Base-by-base conservation (phyloP, 2,329 filamentous ascomycete genomes). In the Kalmusia sp. region DNA sequence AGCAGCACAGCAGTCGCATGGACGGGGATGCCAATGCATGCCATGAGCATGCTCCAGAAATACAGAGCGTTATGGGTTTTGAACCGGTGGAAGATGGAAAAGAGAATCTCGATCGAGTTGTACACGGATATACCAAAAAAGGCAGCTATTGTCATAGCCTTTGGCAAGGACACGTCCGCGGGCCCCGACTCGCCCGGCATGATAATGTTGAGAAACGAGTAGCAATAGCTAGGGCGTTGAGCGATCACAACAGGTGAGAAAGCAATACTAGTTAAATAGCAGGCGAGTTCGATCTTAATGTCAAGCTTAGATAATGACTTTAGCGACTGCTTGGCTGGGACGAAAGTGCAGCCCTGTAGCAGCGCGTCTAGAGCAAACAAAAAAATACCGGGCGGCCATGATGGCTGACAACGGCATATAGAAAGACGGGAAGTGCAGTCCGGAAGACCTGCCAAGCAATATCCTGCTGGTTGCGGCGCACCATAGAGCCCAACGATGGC, bases 31-130 rank as follows among this genome's bases (percentile, higher is more conserved):
- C 76, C 76, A 19, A 72, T 57, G 24, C 74, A 74, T 6, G 78
- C 63, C 25, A 76, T 62, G n/a, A 79, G 59, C 57, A 81, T 68
- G 30, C 73, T 76, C 78, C 77, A 80, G 62, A 80, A 81, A 59
- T 81, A 81, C 27, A 78, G 70, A 0, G 79, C 79, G 17, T 64
- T 67, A 34, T 74, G 77, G 17, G 70, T 67, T 30, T 77, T 79
- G 70, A 81, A 81, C 22, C 71, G 76, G 33, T 75, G 58, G 58
- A 79, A 74, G 28, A 80, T 76, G 49, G 79, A 71, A 25, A 78
- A 65, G 38, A 78, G 69, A 38, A 80, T 65, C 57, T 81, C 78
- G 31, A 78, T 52, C 28, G 70, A 66, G 54, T 73, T 74, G 61
- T 74, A 77, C 19, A 73, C 57, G 8, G 67, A 59, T 14, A 70